Conservation (phyloP, 208 protist species). For the Leishmania martiniquensis region DNA sequence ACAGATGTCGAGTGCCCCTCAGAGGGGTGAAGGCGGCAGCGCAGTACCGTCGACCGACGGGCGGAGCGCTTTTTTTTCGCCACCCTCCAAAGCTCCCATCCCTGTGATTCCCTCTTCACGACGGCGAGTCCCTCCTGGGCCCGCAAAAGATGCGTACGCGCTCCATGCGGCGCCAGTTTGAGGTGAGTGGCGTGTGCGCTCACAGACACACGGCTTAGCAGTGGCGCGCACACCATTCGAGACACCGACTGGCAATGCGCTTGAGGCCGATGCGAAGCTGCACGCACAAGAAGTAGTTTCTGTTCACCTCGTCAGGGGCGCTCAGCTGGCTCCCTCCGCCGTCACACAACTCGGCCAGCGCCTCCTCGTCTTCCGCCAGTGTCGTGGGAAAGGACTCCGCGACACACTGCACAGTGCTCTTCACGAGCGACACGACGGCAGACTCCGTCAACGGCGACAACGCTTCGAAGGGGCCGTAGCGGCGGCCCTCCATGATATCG, state of each 20-base stretch:
- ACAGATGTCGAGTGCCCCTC: neutral
- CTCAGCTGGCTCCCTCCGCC: slow-evolving; percentile 9
- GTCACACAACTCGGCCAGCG: slow-evolving; percentile 31
- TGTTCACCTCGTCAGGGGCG: slow-evolving; percentile 14
- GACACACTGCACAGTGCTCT: slow-evolving; percentile 51
- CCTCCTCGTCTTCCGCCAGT: slow-evolving; percentile 65
- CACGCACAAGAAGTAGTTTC: slow-evolving; percentile 55
- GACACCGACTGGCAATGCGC: slow-evolving; percentile 52
- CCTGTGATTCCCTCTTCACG: neutral
- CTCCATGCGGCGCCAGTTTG: neutral
- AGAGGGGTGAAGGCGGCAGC: neutral
- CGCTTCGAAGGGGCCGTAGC: slow-evolving; percentile 51
- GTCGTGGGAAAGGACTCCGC: slow-evolving; percentile 64
- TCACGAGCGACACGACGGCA: slow-evolving; percentile 52
- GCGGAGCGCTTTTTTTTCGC: neutral
- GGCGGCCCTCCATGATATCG: slow-evolving; percentile 45
- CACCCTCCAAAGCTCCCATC: neutral
- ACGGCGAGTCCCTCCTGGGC: neutral
- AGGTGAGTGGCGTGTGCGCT: neutral
- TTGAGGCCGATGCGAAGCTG: slow-evolving; percentile 79
- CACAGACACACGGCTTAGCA: neutral
- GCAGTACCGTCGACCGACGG: neutral
- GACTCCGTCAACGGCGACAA: slow-evolving; percentile 61
- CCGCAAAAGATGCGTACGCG: neutral
- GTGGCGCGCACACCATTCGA: slow-evolving; percentile 55